A percentile compares a stretch with the other conserved stretches of the same genome.
phyloP scores from a whole-genome alignment of 2,329 filamentous ascomycete genomes.

The Exophiala bonariae region DNA sequence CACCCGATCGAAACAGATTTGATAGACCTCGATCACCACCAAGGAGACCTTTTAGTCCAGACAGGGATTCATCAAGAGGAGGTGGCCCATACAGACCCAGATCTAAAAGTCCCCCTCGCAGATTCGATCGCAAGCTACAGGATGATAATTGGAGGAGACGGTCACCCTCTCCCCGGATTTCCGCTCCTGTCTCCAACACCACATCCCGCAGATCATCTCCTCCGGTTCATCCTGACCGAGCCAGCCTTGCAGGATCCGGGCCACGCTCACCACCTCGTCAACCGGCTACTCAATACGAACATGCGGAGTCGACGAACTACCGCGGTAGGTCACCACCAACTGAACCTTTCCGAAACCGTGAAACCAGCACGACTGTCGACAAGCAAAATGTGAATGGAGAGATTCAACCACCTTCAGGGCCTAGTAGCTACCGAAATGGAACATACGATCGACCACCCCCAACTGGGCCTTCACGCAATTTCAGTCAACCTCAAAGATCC shows the following conservation, averaged over 20 bases:
- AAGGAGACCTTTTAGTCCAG: slow-evolving; percentile 36
- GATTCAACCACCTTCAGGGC: slow-evolving; percentile 22
- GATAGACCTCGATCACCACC: slow-evolving; percentile 33
- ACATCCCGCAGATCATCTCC: slow-evolving; percentile 65
- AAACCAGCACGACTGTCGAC: slow-evolving; percentile 15
- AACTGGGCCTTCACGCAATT: slow-evolving; percentile 32
- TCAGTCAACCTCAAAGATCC: slow-evolving; percentile 29
- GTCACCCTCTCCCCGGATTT: slow-evolving; percentile 54
- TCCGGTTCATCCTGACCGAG: slow-evolving; percentile 55
- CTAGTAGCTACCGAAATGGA: slow-evolving; percentile 26
- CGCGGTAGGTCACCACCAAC: slow-evolving; percentile 19
- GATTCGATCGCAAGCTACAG: slow-evolving; percentile 49
- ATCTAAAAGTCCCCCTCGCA: slow-evolving; percentile 50
- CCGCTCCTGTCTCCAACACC: slow-evolving; percentile 54
- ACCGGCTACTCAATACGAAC: slow-evolving; percentile 20
- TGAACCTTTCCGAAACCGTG: slow-evolving; percentile 9
- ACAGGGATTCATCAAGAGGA: slow-evolving; percentile 24
- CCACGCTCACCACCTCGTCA: slow-evolving; percentile 28
- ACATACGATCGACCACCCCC: slow-evolving; percentile 29
- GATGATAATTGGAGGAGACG: slow-evolving; percentile 54
- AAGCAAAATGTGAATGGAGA: slow-evolving; percentile 28
- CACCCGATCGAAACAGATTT: slow-evolving; percentile 32
- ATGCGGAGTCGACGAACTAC: slow-evolving; percentile 21
- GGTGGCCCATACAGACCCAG: slow-evolving; percentile 44
- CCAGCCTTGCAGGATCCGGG: slow-evolving; percentile 36